Percentiles rank a stretch among this genome's conserved stretches.
Evolutionary conservation across 331 rosid species (phyloP).

Genomic region (Quercus lobata): DNA sequence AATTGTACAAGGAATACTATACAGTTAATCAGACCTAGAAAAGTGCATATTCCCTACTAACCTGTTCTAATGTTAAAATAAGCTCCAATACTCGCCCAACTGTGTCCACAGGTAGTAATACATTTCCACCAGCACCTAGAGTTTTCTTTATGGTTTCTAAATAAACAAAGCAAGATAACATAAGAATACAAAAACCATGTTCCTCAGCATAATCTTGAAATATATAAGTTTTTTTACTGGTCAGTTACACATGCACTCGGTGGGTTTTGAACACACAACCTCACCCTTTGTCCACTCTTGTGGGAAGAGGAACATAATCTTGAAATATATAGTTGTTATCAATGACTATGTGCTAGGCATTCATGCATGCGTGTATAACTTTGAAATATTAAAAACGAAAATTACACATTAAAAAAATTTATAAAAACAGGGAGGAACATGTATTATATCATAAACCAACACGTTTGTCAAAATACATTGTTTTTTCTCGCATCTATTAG

Average conservation of each 20-base stretch:
- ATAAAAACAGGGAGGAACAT: neutral
- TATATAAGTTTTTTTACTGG: neutral
- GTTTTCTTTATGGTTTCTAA: constrained; percentile 82
- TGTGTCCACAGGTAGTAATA: constrained; percentile 84
- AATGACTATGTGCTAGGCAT: neutral
- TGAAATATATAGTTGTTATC: no score
- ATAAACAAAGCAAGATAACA: constrained; percentile 11
- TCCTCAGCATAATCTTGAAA: neutral
- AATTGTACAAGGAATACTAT: neutral
- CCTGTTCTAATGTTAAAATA: constrained; percentile 79
- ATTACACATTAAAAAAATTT: neutral
- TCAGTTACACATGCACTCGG: no score
- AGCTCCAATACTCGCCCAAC: constrained; percentile 90
- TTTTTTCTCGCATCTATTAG: constrained; percentile 47
- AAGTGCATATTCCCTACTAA: constrained; percentile 34
- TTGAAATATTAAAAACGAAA: neutral
- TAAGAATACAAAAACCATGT: constrained; percentile 9
- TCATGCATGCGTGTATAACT: neutral
- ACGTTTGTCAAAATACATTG: constrained; percentile 25
- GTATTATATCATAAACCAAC: neutral
- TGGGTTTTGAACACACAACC: no score
- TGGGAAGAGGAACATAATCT: no score
- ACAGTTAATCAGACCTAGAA: neutral
- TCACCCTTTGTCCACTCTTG: no score
- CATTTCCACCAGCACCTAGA: constrained; percentile 78